These are phyloP conservation scores for Raphanus sativus DNA, from an alignment of 345 rosid species.

Conservation along the genomic window DNA sequence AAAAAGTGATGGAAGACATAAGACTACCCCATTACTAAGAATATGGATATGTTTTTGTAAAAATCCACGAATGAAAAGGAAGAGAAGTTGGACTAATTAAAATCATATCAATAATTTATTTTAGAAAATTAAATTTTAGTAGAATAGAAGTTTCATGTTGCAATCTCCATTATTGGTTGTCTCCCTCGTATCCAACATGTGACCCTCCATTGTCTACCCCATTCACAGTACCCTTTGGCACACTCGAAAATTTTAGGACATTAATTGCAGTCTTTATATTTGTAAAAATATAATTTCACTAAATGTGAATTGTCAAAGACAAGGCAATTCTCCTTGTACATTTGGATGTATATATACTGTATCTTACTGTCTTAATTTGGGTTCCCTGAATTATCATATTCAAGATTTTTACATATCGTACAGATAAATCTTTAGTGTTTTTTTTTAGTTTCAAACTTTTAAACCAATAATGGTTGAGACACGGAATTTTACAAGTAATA, in stretches of 20 bases:
- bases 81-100: constrained; percentile 15
- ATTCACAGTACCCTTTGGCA: constrained; percentile 21
- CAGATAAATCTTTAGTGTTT: neutral
- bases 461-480: neutral
- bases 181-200: constrained; percentile 57
- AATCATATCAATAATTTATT: neutral
- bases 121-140: neutral
- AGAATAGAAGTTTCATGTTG: constrained; percentile 36
- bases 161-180: constrained; percentile 56
- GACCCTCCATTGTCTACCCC: constrained; percentile 59
- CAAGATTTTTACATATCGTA: neutral
- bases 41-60: neutral
- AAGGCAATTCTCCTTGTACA: neutral
- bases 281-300: neutral
- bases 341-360: neutral
- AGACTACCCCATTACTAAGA: constrained; percentile 35
- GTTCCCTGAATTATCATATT: neutral
- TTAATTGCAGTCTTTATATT: neutral
- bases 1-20: constrained; percentile 32
- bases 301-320: neutral
- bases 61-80: constrained; percentile 28
- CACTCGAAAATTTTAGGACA: constrained; percentile 9
- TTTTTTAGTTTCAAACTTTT: neutral
- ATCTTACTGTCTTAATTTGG: neutral
- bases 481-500: neutral